A percentile compares a stretch with the other conserved stretches of the same genome.
phyloP scores from a whole-genome alignment of 148 eudicot genomes.

The Rhododendron henanense region DNA sequence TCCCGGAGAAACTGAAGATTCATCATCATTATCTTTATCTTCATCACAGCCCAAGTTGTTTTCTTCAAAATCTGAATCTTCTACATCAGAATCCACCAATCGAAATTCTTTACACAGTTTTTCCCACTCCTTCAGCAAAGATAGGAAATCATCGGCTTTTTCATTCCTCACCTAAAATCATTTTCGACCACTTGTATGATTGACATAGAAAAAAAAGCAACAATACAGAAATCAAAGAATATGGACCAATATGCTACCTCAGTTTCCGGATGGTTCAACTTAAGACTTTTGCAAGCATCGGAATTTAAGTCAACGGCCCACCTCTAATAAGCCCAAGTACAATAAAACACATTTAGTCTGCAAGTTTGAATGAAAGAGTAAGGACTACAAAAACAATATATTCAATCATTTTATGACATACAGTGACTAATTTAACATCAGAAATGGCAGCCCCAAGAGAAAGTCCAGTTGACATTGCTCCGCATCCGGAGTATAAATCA shows the following conservation, averaged over 20 bases:
- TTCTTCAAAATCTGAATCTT: neutral
- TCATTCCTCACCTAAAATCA: constrained; percentile 36
- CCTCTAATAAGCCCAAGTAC: constrained; percentile 16
- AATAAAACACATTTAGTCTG: neutral
- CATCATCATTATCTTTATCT: neutral
- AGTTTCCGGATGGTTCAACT: constrained; percentile 30
- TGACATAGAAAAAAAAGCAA: neutral
- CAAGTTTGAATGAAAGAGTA: neutral
- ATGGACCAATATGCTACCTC: constrained; percentile 17
- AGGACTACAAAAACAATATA: neutral
- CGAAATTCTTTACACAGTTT: constrained; percentile 22
- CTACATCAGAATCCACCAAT: neutral
- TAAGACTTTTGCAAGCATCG: constrained; percentile 34
- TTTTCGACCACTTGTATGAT: neutral
- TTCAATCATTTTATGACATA: constrained; percentile 2
- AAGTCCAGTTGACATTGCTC: constrained; percentile 39
- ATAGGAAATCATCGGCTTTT: constrained; percentile 29
- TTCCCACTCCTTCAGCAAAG: constrained; percentile 34
- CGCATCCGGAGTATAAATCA: constrained; percentile 36
- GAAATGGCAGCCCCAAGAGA: constrained; percentile 18
- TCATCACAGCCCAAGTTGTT: constrained; percentile 11
- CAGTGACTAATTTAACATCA: constrained; percentile 22
- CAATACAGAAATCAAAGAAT: neutral
- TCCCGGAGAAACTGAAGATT: neutral
- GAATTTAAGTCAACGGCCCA: constrained; percentile 41